Conservation (phyloP, 352 stramenopile species). For the Hyaloperonospora brassicae region DNA sequence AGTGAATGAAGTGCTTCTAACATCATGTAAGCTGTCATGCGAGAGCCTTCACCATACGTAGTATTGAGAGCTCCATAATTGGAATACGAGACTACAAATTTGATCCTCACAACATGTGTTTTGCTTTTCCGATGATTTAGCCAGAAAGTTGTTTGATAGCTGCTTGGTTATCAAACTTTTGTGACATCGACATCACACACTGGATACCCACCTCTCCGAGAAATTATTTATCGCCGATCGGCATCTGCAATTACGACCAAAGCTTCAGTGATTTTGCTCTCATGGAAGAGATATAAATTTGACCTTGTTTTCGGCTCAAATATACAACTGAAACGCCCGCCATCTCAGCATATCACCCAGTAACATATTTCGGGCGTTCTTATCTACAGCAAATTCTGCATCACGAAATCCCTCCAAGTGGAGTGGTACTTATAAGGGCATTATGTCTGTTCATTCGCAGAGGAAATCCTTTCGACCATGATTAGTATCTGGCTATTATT, state of each 20-base stretch:
- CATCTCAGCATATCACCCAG: not conserved
- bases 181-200: not conserved
- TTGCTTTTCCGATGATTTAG: not conserved
- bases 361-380: not conserved
- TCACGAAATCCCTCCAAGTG: not conserved
- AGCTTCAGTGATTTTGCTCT: not conserved
- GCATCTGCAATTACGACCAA: not conserved
- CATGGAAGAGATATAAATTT: not conserved
- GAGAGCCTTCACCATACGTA: not conserved
- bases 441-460: not conserved
- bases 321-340: not conserved
- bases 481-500: not conserved
- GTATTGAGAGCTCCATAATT: not conserved
- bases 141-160: not conserved
- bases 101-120: not conserved
- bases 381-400: not conserved
- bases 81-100: not conserved
- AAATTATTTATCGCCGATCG: not conserved
- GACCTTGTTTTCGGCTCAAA: not conserved
- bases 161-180: not conserved
- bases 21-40: not conserved
- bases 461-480: not conserved
- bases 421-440: not conserved
- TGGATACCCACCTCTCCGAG: not conserved
- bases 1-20: not conserved